These are phyloP conservation scores for Marasmius tenuissimus DNA, from an alignment of 1,284 basidiomycete genomes.

Conservation along the genomic window DNA sequence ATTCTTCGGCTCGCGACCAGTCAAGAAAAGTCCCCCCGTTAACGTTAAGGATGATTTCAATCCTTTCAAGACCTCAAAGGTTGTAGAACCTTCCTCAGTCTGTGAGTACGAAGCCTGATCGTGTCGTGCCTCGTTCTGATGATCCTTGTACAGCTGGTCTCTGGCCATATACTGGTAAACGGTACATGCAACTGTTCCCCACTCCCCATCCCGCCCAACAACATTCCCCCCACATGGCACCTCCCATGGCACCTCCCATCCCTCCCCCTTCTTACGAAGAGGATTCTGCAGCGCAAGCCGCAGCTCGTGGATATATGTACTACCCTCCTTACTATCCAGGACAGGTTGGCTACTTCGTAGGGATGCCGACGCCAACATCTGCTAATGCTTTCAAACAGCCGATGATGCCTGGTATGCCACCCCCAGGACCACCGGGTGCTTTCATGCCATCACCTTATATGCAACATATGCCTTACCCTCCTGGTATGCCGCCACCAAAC, in stretches of 20 bases:
- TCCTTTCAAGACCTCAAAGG: conserved; percentile 86
- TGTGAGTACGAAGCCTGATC: conserved; percentile 48
- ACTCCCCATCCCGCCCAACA: conserved; percentile 56
- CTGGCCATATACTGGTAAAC: conserved; percentile 91
- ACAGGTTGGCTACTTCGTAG: conserved; percentile 48
- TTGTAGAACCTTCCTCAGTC: conserved; percentile 70
- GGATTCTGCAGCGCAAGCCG: conserved; percentile 59
- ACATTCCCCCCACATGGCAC: conserved; percentile 62
- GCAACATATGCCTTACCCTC: conserved; percentile 80
- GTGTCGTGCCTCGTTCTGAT: conserved; percentile 2
- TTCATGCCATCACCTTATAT: conserved; percentile 79
- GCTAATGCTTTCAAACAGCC: conserved; percentile 36
- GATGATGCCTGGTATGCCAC: conserved; percentile 81
- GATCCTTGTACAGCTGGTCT: conserved; percentile 49
- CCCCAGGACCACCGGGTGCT: conserved; percentile 68
- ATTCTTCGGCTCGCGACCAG: conserved; percentile 82
- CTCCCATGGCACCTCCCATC: conserved; percentile 64
- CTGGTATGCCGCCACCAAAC: conserved; percentile 67
- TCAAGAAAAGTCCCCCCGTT: conserved; percentile 71
- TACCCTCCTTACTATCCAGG: conserved; percentile 77
- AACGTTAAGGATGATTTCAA: conserved; percentile 94
- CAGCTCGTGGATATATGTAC: conserved; percentile 65
- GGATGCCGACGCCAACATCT: background rate
- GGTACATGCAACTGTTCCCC: conserved; percentile 79
- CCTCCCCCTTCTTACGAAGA: conserved; percentile 76